These are phyloP conservation scores for Calvatia gigantea DNA, from an alignment of 768 basidiomycete species.

Conservation along the genomic window DNA sequence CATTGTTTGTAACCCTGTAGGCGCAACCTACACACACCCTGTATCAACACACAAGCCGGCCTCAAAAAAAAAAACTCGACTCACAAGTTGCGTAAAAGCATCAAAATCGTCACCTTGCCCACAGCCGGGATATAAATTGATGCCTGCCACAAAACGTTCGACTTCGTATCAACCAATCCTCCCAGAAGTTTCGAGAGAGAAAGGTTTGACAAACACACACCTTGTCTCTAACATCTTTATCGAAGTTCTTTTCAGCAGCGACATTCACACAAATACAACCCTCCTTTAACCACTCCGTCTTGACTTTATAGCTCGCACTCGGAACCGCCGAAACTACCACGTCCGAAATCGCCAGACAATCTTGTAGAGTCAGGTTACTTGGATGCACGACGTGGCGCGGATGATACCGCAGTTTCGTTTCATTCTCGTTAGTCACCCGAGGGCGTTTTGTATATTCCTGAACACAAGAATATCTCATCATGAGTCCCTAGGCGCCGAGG, in stretches of 20 bases:
- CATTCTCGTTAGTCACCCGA: slow-evolving; percentile 22
- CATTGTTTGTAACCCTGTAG: slow-evolving; percentile 49
- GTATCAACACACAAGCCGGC: neutral
- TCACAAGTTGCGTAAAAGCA: slow-evolving; percentile 94
- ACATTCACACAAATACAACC: slow-evolving; percentile 94
- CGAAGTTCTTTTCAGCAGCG: slow-evolving; percentile 95
- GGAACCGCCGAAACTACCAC: slow-evolving; percentile 96
- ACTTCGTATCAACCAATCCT: neutral
- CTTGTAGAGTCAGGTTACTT: slow-evolving; percentile 61
- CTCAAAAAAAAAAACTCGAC: slow-evolving; percentile 25
- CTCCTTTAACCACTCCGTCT: slow-evolving; percentile 86
- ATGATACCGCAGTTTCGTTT: slow-evolving; percentile 53
- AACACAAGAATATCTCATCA: neutral
- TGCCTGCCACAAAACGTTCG: slow-evolving; percentile 46
- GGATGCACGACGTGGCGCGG: slow-evolving; percentile 83
- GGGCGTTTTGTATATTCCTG: slow-evolving; percentile 94
- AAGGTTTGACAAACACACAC: slow-evolving; percentile 35
- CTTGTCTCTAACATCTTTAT: slow-evolving; percentile 88
- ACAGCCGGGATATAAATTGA: slow-evolving; percentile 94
- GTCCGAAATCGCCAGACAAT: slow-evolving; percentile 83
- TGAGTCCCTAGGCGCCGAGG: neutral
- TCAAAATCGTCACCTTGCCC: slow-evolving; percentile 96
- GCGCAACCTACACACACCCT: slow-evolving; percentile 39
- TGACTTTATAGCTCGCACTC: slow-evolving; percentile 77
- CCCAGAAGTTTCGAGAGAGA: neutral